Conservation (phyloP, 2,329 filamentous ascomycete genomes). For the Cercospora sojina region DNA sequence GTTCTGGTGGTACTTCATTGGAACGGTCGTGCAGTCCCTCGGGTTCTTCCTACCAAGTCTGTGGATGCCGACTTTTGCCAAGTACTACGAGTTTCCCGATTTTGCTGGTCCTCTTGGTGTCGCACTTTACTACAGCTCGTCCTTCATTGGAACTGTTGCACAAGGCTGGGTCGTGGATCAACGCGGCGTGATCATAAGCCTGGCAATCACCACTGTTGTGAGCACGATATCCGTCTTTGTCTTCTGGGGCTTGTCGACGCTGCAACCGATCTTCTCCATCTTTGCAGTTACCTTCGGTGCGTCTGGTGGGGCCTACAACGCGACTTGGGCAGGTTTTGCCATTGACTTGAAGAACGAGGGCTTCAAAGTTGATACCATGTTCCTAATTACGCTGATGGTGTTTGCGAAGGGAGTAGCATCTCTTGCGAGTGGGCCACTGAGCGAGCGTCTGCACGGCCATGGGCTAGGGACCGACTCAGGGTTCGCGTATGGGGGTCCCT, state of each 20-base stretch:
- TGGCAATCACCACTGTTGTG: constrained; percentile 41
- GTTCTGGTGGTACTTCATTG: not conserved
- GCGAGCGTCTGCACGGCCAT: constrained; percentile 36
- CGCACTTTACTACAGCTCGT: constrained; percentile 42
- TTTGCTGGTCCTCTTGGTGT: constrained; percentile 41
- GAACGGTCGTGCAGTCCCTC: constrained; percentile 43
- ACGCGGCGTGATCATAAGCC: constrained; percentile 41
- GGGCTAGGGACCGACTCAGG: not conserved
- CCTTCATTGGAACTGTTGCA: constrained; percentile 39
- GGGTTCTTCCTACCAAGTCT: constrained; percentile 47
- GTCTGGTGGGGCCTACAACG: not conserved
- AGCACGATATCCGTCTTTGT: constrained; percentile 42
- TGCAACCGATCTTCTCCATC: constrained; percentile 41
- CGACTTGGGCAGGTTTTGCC: not conserved
- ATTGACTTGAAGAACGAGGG: not conserved
- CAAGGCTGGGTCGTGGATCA: constrained; percentile 44
- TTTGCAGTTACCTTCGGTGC: not conserved
- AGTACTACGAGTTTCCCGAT: constrained; percentile 38
- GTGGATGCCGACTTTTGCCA: constrained; percentile 45
- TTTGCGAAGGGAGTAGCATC: constrained; percentile 53
- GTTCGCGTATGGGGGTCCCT: not conserved
- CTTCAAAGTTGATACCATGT: constrained; percentile 16
- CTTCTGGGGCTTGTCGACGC: constrained; percentile 49
- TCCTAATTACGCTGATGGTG: constrained; percentile 50
- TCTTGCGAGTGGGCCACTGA: constrained; percentile 52